These are phyloP conservation scores for Alternaria sp. DNA, from an alignment of 2,329 filamentous ascomycete species.

Conservation along the genomic window DNA sequence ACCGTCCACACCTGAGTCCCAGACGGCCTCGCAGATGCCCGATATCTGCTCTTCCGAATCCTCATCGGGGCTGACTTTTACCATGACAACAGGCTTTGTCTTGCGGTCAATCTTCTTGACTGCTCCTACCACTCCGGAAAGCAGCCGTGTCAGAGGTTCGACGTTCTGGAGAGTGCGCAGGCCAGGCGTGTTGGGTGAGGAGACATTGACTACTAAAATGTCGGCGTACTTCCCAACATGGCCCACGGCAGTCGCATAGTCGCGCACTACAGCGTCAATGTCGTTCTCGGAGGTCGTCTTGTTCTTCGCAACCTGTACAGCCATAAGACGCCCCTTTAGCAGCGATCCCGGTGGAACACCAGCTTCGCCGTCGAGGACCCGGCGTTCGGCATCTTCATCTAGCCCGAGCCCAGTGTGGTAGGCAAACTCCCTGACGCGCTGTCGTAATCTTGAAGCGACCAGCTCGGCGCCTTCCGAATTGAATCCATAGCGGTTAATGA, in stretches of 20 bases:
- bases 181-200: conserved; percentile 93
- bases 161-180: conserved; percentile 85
- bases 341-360: conserved; percentile 85
- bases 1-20: conserved; percentile 82
- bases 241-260: conserved; percentile 89
- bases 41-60: conserved; percentile 83
- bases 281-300: conserved; percentile 88
- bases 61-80: conserved; percentile 97
- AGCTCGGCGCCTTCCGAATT: conserved; percentile 90
- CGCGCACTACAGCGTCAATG: conserved; percentile 77
- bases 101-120: conserved; percentile 74
- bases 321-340: conserved; percentile 75
- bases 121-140: conserved; percentile 82
- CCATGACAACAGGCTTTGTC: conserved; percentile 85
- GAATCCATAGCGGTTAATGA: conserved; percentile 96
- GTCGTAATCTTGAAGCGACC: conserved; percentile 79
- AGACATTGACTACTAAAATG: conserved; percentile 97
- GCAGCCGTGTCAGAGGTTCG: conserved; percentile 80
- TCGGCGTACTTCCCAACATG: conserved; percentile 88
- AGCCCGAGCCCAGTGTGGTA: conserved; percentile 71
- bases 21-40: conserved; percentile 75
- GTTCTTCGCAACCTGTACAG: conserved; percentile 97
- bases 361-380: conserved; percentile 79
- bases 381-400: conserved; percentile 69
- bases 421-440: conserved; percentile 80